Conservation (phyloP, 2,329 filamentous ascomycete species). For the Phialemonium atrogriseum region DNA sequence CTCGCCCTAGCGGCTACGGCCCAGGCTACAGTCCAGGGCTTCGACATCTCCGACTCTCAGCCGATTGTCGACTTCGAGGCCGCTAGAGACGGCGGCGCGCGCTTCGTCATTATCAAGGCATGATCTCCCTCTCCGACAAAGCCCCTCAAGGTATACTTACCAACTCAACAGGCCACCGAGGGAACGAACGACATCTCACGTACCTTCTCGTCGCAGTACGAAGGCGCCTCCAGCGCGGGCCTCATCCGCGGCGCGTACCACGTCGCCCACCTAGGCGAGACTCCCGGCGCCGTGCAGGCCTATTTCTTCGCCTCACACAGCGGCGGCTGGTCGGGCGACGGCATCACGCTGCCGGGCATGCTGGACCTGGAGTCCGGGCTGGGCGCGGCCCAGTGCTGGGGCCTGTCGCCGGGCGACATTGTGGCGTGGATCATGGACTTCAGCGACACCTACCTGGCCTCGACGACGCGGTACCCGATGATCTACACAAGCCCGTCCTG, state of each 20-base stretch:
- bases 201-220: slow-evolving; percentile 40
- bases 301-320: slow-evolving; percentile 43
- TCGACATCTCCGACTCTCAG: slow-evolving; percentile 34
- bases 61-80: slow-evolving; percentile 25
- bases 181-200: slow-evolving; percentile 36
- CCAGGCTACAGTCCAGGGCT: slow-evolving; percentile 26
- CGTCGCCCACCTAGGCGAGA: slow-evolving; percentile 38
- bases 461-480: slow-evolving; percentile 39
- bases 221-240: slow-evolving; percentile 37
- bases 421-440: slow-evolving; percentile 46
- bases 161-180: slow-evolving; percentile 37
- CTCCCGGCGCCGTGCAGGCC: slow-evolving; percentile 39
- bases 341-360: slow-evolving; percentile 48
- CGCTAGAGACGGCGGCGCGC: slow-evolving; percentile 28
- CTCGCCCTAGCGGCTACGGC: slow-evolving; percentile 5
- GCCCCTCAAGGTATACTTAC: background rate
- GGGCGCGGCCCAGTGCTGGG: too few relatives aligned
- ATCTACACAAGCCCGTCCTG: slow-evolving; percentile 45
- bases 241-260: slow-evolving; percentile 49
- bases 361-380: slow-evolving; percentile 44
- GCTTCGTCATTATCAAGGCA: slow-evolving; percentile 37
- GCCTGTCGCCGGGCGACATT: slow-evolving; percentile 34
- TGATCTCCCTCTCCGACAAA: background rate
- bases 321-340: slow-evolving; percentile 45
- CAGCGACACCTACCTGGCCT: slow-evolving; percentile 37